Evolutionary conservation across 2,329 filamentous ascomycete species (phyloP), one percentile per base, ranked within the genome.

Genomic region (Aspergillus piperis): DNA sequence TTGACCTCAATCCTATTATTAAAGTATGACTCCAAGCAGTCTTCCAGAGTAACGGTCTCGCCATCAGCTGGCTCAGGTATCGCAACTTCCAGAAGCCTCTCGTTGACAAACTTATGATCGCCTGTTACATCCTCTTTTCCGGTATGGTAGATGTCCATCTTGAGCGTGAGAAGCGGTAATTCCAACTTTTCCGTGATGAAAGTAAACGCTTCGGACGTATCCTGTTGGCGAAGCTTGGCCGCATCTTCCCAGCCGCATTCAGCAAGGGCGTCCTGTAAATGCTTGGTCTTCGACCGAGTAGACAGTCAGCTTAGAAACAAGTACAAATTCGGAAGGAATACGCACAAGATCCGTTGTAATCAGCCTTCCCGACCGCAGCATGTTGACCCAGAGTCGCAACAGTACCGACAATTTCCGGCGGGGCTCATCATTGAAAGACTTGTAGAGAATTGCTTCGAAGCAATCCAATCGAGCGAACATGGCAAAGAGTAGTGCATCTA

Each of bases 71-170:
- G 83, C 53, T 91, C 88, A 1, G 88, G 83, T 0, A 99, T 90
- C 0, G 92, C 93, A 42, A 99, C 86, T 70, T 98, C 95, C 6
- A 99, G 82, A 21, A 97, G 79, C 56, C 95, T 84, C 77, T 99
- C 95, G 66, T 96, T 94, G 56, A 97, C 88, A 59, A 96, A 91
- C 73, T 96, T 96, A 80, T 98, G 94, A 70, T 99, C 95, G 66
- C 96, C 92, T 42, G 87, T 86, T 53, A 90, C 89, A 63, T 89
- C 86, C 69, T 91, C 89, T 70, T 91, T 92, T 13, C 94, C 95
- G 23, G 92, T 90, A 71, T 97, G 95, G 68, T 94, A 97, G 13
- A 98, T 87, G 72, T 98, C 93, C 81, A 97, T 94, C 73, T 96
- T 96, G 39, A 98, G 78, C 0, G 93, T 93, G 25, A 98, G 83